Evolutionary conservation across 371 early-diverging fungal species (phyloP), one percentile per base, ranked within the genome.

Genomic region (Mortierella polycephala): DNA sequence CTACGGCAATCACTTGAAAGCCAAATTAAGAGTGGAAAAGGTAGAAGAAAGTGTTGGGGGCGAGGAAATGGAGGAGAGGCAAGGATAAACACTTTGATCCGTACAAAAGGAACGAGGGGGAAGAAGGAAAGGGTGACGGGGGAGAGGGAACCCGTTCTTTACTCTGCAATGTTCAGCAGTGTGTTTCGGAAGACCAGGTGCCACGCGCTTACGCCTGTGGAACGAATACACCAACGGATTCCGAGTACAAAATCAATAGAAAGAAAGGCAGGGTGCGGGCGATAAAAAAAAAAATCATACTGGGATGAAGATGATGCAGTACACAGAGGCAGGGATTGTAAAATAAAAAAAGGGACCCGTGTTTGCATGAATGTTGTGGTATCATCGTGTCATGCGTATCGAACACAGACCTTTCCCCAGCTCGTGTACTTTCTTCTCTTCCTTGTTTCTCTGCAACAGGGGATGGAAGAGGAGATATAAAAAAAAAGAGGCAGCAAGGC

Each of bases 171-270:
- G 30, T 4, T 30, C 30, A 30, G 30, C 30, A 4, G 30, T 30
- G 30, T 20, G 51, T 63, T 63, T 16, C 40, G 30, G 14, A 20
- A 46, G 8, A 56, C 67, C 45, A 40, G 39, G 62, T 37, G 69
- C 69, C 69, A 68, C 62, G 69, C 62, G 69, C 62, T n/a, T 20
- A 40, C 47, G 44, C 47, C 69, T 68, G 69, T 61, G 69, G 62
- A 68, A 68, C 69, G 57, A 41, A 39, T 18, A 55, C 23, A 21
- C 39, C 54, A 58, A 58, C 53, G 54, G 67, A 46, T 52, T 57
- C 51, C 20, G 30, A 56, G 61, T 40, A 61, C 42, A 56, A 54
- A 21, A 39, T 2, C 20, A 16, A 21, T 20, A 30, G 5, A 37
- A 60, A 46, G 49, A 23, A 41, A 55, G 20, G 46, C 37, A 68